Base-by-base conservation (phyloP, 1,139 yeast genomes). In the Saccharomycopsis phalli region DNA sequence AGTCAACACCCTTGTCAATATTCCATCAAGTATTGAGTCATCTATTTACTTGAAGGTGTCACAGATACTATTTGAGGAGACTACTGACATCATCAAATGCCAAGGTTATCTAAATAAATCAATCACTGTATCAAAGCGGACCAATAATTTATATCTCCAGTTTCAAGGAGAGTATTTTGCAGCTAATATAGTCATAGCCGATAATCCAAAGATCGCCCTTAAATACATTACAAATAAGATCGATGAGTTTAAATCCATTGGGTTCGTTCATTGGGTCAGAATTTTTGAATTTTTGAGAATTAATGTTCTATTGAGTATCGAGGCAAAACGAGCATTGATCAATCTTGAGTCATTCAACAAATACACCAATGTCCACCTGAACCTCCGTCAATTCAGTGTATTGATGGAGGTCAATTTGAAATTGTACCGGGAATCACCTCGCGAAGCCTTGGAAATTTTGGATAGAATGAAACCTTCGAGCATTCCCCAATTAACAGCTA, bases 161-260 rank as follows among this genome's bases (percentile, higher is more conserved):
- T 44, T 44, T 31, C 39, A 37, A 22, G 43, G 41, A 10, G 47
- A 44, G 29, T 41, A 26, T 27, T 36, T 41, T 16, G 34, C 38
- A 4, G 47, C 47, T 3, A 10, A 16, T 7, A 21, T 38, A 3
- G 31, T 44, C 21, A 32, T 30, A n/a, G 7, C 14, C n/a, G 45
- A 33, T 13, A 41, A 34, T 26, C n/a, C 38, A 7, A 31, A 25
- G 10, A 4, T 5, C 16, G 46, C 39, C 2, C 21, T 34, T n/a
- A 42, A 38, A 13, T 44, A 44, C 31, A 18, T 44, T 4, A 36
- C 35, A 10, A 17, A 28, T 5, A 41, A 42, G 25, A 42, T 41
- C 13, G 39, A 31, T n/a, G 38, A 35, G 32, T 41, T 44, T 23
- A 36, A 19, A 22, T 27, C n/a, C 17, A 18, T 44, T 18, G 44